A percentile compares a stretch with the other conserved stretches of the same genome.
These are phyloP conservation scores for Dryas alaskensis DNA, from an alignment of 306 rosid genomes.

Conservation along the genomic window DNA sequence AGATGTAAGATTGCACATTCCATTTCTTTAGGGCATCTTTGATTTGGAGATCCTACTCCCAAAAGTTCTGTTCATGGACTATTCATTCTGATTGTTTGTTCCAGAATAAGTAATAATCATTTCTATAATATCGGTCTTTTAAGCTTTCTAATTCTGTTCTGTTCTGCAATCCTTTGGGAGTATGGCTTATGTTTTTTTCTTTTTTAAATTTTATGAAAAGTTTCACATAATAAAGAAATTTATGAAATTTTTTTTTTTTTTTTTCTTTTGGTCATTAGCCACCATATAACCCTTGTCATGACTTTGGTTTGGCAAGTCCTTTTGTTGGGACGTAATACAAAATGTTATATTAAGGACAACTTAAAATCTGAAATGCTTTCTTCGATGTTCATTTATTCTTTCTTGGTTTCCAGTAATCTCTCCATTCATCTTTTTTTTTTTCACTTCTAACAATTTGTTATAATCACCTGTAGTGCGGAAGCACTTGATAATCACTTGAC, in stretches of 20 bases:
- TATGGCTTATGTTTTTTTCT: neutral
- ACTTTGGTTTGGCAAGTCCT: neutral
- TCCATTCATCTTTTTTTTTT: neutral
- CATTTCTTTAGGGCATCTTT: neutral
- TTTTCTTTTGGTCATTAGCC: neutral
- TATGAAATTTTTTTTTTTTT: too few species aligned
- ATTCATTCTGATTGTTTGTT: neutral
- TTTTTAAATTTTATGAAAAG: too few species aligned
- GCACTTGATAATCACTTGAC: constrained; percentile 88
- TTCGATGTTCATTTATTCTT: neutral
- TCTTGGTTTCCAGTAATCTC: neutral
- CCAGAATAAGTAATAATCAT: neutral
- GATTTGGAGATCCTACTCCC: neutral
- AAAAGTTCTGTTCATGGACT: neutral
- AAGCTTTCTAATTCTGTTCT: neutral
- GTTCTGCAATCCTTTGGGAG: neutral
- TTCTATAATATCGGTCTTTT: neutral
- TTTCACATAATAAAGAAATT: too few species aligned
- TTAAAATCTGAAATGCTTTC: neutral
- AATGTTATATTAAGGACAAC: neutral
- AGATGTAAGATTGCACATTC: constrained; percentile 54
- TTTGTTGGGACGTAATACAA: neutral
- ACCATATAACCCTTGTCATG: neutral
- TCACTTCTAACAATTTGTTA: constrained; percentile 11
- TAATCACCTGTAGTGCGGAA: constrained; percentile 63